Percentiles rank a stretch among this genome's conserved stretches.
These are phyloP conservation scores for Kitagawia praeruptora DNA, from an alignment of 129 eudicot species.

Conservation along the genomic window DNA sequence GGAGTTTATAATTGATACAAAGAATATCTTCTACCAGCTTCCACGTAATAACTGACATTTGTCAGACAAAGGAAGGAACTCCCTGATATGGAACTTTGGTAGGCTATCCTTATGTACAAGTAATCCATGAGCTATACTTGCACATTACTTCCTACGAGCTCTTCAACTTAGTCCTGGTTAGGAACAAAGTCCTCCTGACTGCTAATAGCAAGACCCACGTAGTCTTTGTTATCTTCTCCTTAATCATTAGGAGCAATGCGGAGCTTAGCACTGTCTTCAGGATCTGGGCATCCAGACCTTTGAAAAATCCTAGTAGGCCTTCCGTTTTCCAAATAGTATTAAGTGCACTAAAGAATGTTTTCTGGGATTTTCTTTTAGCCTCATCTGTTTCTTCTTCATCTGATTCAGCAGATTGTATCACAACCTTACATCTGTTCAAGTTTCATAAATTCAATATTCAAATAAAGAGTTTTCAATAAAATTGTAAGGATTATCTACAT, in stretches of 20 bases:
- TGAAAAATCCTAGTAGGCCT: conserved; percentile 75
- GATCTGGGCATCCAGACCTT: conserved; percentile 88
- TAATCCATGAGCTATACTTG: not conserved
- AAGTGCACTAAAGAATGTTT: conserved; percentile 50
- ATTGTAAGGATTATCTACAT: not conserved
- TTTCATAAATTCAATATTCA: not conserved
- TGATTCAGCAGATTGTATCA: conserved; percentile 78
- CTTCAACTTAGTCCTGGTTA: conserved; percentile 52
- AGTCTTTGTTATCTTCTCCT: conserved; percentile 86
- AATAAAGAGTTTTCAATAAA: not conserved
- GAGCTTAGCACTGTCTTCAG: conserved; percentile 87
- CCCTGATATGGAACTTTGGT: not conserved
- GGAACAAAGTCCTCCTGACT: conserved; percentile 40
- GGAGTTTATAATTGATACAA: not conserved
- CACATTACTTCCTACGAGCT: conserved; percentile 24
- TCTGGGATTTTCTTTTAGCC: conserved; percentile 36
- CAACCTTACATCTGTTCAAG: conserved; percentile 70
- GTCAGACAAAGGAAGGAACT: not conserved
- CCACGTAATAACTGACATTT: not conserved
- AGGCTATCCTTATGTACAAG: conserved; percentile 1
- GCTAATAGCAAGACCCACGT: conserved; percentile 88
- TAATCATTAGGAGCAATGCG: conserved; percentile 87
- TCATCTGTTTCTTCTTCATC: conserved; percentile 39
- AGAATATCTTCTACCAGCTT: not conserved
- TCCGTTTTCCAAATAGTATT: conserved; percentile 70